Base-by-base conservation (phyloP, 306 rosid genomes). In the Delonix regia region DNA sequence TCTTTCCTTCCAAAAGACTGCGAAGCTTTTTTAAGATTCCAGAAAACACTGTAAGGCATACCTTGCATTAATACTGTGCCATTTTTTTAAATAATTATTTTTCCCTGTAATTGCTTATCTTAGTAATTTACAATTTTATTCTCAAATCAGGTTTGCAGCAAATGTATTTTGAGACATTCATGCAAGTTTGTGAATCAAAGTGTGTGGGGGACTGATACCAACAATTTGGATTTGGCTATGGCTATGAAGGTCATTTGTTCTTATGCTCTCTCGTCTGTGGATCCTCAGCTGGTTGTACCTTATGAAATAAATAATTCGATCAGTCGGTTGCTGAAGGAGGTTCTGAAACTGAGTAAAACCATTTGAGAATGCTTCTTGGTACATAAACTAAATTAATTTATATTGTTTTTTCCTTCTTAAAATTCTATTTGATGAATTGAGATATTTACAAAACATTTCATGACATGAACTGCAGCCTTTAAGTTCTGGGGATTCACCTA, bases 1-100 rank as follows among this genome's bases (percentile, higher is more conserved):
- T 89, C 75, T 83, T 89, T 39, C 81, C 92, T 18, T 92, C 91
- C 3, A 94, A 94, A 83, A 86, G 82, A 55, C 81, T 94, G 68
- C 92, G 95, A 0, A 86, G 75, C 18, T 88, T 84, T 71, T 90
- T 92, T 65, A 87, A 81, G 67, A 88, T 94, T 78, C 91, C 84
- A 81, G 97, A 85, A 72, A 70, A 82, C 71, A 74, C 84, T 9
- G 86, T 85, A 85, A 71, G 85, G 8, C 78, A 25, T 75, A 85
- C 65, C 72, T 80, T 30, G 47, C 76, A 3, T 13, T 1, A 57
- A 75, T 22, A 69, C 63, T 71, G 45, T 55, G 25, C 69, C 14
- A 0, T 47, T 65, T 45, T 72, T 51, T 49, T 47, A 51, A 27
- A 82, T 18, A 57, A 25, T 4, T 18, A 33, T 81, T 60, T 36